A percentile compares a stretch with the other conserved stretches of the same genome.
Conservation (phyloP, 208 protist genomes). For the Leishmania guyanensis region DNA sequence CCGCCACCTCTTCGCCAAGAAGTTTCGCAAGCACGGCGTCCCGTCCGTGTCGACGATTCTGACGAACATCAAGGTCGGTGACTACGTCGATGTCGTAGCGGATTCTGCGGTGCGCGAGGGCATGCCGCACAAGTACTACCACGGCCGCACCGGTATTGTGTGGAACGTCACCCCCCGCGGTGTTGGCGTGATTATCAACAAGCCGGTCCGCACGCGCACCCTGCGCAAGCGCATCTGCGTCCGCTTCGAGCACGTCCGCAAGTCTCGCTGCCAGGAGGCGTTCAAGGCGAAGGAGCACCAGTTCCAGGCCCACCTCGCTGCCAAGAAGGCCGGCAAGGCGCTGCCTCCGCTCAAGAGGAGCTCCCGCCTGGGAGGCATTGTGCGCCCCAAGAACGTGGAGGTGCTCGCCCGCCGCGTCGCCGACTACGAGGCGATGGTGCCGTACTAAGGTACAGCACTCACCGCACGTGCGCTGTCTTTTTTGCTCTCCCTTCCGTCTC, state of each 20-base stretch:
- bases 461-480: not conserved
- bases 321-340: slow-evolving; percentile 85
- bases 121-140: slow-evolving; percentile 99
- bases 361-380: slow-evolving; percentile 72
- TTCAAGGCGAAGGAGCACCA: slow-evolving; percentile 88
- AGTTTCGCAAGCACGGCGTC: slow-evolving; percentile 96
- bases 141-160: slow-evolving; percentile 99
- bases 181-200: slow-evolving; percentile 99
- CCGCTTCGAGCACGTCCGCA: slow-evolving; percentile 99
- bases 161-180: slow-evolving; percentile 99
- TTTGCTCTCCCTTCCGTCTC: not conserved
- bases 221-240: slow-evolving; percentile 99
- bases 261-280: slow-evolving; percentile 92
- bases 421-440: slow-evolving; percentile 90
- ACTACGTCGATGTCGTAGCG: slow-evolving; percentile 99
- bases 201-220: slow-evolving; percentile 97
- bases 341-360: slow-evolving; percentile 74
- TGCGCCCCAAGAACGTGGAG: slow-evolving; percentile 78
- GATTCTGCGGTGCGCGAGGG: slow-evolving; percentile 99
- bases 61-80: slow-evolving; percentile 97
- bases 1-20: slow-evolving; percentile 97
- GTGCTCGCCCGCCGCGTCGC: slow-evolving; percentile 71
- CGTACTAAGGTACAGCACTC: slow-evolving; percentile 47
- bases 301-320: slow-evolving; percentile 68
- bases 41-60: slow-evolving; percentile 96